Base-by-base conservation (phyloP, 1,284 basidiomycete genomes). In the Limonomyces culmigenus region DNA sequence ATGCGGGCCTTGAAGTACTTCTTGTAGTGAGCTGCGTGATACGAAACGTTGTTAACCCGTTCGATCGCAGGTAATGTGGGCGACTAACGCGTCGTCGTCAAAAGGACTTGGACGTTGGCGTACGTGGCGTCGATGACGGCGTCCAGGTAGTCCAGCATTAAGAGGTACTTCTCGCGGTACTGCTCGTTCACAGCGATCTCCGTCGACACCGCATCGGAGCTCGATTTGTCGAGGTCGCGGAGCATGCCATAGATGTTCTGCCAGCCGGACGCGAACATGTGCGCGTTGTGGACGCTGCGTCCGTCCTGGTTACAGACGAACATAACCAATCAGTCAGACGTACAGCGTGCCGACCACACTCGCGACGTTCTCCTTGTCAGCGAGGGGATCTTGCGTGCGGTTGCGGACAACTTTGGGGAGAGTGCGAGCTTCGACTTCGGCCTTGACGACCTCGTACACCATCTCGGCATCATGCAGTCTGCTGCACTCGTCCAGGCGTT, bases 231-330 rank as follows among this genome's bases (percentile, higher is more conserved):
- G 33, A 84, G 53, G 19, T 65, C 58, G 32, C 59, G 59, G 32
- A 84, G 53, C 20, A 58, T 60, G 37, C 74, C 62, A 13, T 63
- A 54, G 13, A 78, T 66, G 36, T 83, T 58, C 42, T 63, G 73
- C 81, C 81, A 85, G 3, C 69, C 74, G 10, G 78, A 71, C 16
- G 79, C 74, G 33, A 84, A 60, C 66, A 77, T 70, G 52, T 80
- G 81, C 4, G 70, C 53, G 49, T 85, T 85, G 51, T 85, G 80
- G 36, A 84, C 63, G 30, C 30, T 32, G 16, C 30, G 16, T 8
- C 10, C 8, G 16, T 32, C 10, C n/a, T 27, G 23, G 8, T 27
- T 8, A 27, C n/a, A 8, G n/a, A 27, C 23, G 8, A 27, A 8
- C 23, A 27, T 27, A 27, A 27, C 23, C 8, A 27, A 8, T 27